Base-by-base conservation (phyloP, 106 monocot genomes). In the Dendrobium huoshanense region DNA sequence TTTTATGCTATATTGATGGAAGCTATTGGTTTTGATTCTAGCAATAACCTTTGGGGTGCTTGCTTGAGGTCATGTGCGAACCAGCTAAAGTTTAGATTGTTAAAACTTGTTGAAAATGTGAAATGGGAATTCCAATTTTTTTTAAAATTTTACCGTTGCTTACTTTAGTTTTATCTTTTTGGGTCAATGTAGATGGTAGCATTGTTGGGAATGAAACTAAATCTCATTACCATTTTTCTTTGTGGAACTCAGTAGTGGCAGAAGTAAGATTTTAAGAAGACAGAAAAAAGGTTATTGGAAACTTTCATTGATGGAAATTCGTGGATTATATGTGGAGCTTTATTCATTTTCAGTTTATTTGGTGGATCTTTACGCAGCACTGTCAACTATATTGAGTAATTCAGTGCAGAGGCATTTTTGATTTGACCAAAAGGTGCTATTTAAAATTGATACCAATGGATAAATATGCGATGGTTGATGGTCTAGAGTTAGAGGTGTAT, bases 401-500 rank as follows among this genome's bases (percentile, higher is more conserved):
- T 11, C 70, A 4, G 24, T 16, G 70, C 6, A 37, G 29, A 37
- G 33, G 33, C 70, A 70, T 37, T 70, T 70, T 13, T 11, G 3
- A 15, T 0, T 15, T 29, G 37, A 33, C 0, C 16, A 15, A 37
- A 70, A 70, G 70, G 33, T 16, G 37, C 37, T 33, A 4, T 70
- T 29, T 33, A 70, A 15, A 70, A 37, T 40, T 17, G 17, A 70
- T 33, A 16, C 15, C 29, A 41, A 95, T 95, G 95, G 90, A 91
- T 25, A 86, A 86, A 0, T 79, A 89, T 10, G 77, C 74, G 64
- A 76, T 85, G 48, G 73, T 82, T 45, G 84, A 85, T 67, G 85
- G 84, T 73, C 88, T 85, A n/a, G 92, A 95, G 77, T 90, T 87
- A 78, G 98, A 99, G 37, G 85, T 89, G 7, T 94, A 96, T 81